Conservation (phyloP, 257 asterid genomes). For the Gentiana dahurica region DNA sequence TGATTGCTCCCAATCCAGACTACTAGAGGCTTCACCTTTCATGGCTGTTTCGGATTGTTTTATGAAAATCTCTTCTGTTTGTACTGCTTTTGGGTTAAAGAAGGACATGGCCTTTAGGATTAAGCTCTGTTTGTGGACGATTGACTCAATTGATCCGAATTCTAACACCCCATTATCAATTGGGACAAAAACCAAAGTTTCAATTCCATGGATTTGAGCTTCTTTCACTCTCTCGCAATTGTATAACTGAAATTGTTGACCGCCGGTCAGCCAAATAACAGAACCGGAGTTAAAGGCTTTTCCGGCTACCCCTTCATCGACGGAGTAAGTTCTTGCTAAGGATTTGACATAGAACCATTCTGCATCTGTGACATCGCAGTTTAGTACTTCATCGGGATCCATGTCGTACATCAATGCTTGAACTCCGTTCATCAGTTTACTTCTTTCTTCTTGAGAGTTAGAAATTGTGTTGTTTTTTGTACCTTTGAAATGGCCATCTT, state of each 20-base stretch:
- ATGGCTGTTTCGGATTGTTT: background rate
- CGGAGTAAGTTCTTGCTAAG: conserved; percentile 44
- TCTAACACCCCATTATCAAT: no score
- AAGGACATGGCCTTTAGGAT: conserved; percentile 38
- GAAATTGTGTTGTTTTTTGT: conserved; percentile 10
- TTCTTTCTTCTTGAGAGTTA: conserved; percentile 35
- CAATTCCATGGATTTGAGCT: no score
- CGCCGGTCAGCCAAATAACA: conserved; percentile 56
- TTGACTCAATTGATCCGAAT: no score
- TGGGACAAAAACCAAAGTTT: no score
- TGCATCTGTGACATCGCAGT: conserved; percentile 47
- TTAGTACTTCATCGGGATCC: conserved; percentile 7
- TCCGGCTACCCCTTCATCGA: conserved; percentile 42
- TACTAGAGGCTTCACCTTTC: background rate
- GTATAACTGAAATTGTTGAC: conserved; percentile 39
- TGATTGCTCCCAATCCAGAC: conserved; percentile 16
- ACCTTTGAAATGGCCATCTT: conserved; percentile 45
- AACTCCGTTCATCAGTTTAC: conserved; percentile 45
- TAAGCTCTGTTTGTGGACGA: conserved; percentile 1
- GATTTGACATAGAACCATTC: conserved; percentile 93
- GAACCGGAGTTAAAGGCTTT: conserved; percentile 50
- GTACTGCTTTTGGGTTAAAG: conserved; percentile 17
- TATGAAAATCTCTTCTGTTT: background rate
- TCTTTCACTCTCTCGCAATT: conserved; percentile 3
- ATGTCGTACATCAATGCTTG: conserved; percentile 44